Base-by-base conservation (phyloP, 306 rosid genomes). In the Sphenostylis stenocarpa region DNA sequence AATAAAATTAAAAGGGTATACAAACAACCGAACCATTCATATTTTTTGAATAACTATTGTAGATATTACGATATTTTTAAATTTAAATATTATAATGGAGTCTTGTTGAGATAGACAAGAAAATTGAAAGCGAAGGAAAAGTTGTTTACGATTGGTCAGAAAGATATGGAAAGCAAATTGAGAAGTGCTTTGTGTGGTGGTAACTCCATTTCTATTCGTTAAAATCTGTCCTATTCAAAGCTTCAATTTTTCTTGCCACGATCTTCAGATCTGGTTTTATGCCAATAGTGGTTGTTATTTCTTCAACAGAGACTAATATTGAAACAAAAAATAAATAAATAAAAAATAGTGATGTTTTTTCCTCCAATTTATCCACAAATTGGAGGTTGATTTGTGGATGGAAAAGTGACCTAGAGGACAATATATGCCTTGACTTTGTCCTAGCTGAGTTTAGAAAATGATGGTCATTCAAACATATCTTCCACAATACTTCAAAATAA, bases 131-230 rank as follows among this genome's bases (percentile, higher is more conserved):
- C 23, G 64, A 43, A 43, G 31, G 58, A 63, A 62, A 76, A n/a
- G 3, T 75, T 68, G 81, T 23, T 1, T 19, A 38, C 24, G 39
- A 36, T 28, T 69, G 68, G 13, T 44, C 8, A 7, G 44, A 24
- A 68, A 75, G 73, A 51, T 39, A 11, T 5, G 21, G 70, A 53
- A 33, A 71, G 77, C 33, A 26, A 70, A 71, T 38, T 11, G 55
- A 51, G 9, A 53, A 16, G 4, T 77, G 64, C 44, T 29, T 64
- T 41, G 10, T 17, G 75, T 63, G 82, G 78, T 5, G 10, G 14
- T 39, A 36, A 53, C 56, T n/a, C n/a, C n/a, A n/a, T n/a, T n/a
- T n/a, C n/a, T n/a, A n/a, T n/a, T n/a, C n/a, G n/a, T n/a, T n/a
- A n/a, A n/a, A n/a, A n/a, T n/a, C n/a, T n/a, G n/a, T n/a, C n/a